phyloP scores from a whole-genome alignment of 2,329 filamentous ascomycete species.

The Botrytis squamosa region DNA sequence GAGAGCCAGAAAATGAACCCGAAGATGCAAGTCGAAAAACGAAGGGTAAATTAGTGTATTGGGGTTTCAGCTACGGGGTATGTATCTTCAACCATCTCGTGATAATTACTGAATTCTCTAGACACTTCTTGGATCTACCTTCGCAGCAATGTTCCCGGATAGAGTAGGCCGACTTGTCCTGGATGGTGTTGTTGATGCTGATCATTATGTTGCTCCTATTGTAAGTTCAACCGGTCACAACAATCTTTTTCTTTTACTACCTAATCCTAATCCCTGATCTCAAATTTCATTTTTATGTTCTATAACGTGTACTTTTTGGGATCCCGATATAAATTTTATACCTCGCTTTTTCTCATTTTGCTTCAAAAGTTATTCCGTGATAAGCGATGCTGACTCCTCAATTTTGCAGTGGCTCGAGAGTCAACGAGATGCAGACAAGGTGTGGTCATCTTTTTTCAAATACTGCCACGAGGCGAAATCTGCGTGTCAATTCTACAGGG shows the following conservation, averaged over 20 bases:
- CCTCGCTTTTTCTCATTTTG: neutral
- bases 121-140: constrained; percentile 44
- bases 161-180: constrained; percentile 45
- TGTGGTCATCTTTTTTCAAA: constrained; percentile 34
- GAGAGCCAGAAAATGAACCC: neutral
- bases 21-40: constrained; percentile 24
- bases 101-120: constrained; percentile 17
- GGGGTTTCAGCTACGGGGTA: constrained; percentile 51
- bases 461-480: constrained; percentile 40
- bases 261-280: neutral
- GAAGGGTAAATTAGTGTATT: constrained; percentile 42
- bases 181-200: constrained; percentile 36
- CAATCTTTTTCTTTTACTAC: neutral
- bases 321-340: neutral
- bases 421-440: constrained; percentile 35
- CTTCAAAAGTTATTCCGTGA: neutral
- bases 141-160: constrained; percentile 47
- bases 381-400: neutral
- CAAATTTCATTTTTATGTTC: neutral
- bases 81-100: neutral
- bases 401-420: constrained; percentile 26
- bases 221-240: neutral
- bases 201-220: constrained; percentile 31
- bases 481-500: constrained; percentile 34
- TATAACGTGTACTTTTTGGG: too few species aligned